These are phyloP conservation scores for Pisolithus marmoratus DNA, from an alignment of 768 basidiomycete species.

Conservation along the genomic window DNA sequence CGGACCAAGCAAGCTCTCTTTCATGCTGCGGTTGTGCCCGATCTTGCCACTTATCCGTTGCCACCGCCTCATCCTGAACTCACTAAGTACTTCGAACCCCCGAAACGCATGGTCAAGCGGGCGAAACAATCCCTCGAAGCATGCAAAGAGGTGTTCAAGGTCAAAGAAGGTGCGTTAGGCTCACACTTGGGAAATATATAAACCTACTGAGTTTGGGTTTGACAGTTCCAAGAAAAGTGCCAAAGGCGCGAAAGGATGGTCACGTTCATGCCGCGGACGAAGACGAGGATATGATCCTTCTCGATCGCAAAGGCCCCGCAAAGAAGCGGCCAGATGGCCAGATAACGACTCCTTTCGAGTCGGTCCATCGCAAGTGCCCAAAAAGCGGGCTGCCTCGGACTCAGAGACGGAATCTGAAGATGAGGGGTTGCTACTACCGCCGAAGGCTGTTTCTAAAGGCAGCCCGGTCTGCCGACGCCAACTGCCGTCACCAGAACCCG, in stretches of 20 bases:
- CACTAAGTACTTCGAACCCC: conserved; percentile 78
- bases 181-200: background rate
- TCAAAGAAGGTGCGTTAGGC: conserved; percentile 60
- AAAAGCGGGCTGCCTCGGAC: conserved; percentile 22
- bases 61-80: conserved; percentile 85
- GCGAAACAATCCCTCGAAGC: conserved; percentile 51
- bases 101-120: conserved; percentile 58
- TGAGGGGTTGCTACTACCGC: conserved; percentile 19
- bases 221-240: conserved; percentile 59
- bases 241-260: conserved; percentile 52
- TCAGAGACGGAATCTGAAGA: conserved; percentile 44
- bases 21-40: conserved; percentile 74
- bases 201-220: background rate
- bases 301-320: conserved; percentile 32
- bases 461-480: conserved; percentile 43
- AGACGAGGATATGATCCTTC: conserved; percentile 52
- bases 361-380: conserved; percentile 4
- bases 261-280: conserved; percentile 61
- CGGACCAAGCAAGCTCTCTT: conserved; percentile 91
- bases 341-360: conserved; percentile 3
- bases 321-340: conserved; percentile 12
- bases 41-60: conserved; percentile 68
- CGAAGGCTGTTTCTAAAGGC: conserved; percentile 7
- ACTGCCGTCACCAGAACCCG: conserved; percentile 43
- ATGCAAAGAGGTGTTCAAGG: conserved; percentile 62